Percentiles rank a stretch among this genome's conserved stretches.
Conservation (phyloP, 495 filamentous ascomycete genomes). For the Tuber umbilicatum region DNA sequence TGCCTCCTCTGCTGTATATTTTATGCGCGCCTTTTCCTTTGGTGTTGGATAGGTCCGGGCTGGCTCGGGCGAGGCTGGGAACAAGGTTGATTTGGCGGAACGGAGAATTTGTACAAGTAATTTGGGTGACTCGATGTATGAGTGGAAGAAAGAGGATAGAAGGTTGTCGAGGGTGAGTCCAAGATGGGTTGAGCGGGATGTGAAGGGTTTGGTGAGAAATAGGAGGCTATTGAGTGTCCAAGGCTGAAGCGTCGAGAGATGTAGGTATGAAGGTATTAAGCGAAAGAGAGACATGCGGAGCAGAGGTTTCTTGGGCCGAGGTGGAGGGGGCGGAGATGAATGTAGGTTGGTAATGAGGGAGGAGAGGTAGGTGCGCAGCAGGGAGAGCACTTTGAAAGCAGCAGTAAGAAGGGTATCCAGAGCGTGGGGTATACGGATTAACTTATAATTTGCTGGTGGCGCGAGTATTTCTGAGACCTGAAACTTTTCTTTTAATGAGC, state of each 20-base stretch:
- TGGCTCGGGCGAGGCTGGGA: slow-evolving; percentile 55
- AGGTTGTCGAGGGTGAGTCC: slow-evolving; percentile 53
- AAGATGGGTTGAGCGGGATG: slow-evolving; percentile 10
- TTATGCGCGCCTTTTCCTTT: slow-evolving; percentile 48
- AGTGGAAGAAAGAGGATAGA: slow-evolving; percentile 62
- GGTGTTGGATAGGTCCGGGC: slow-evolving; percentile 48
- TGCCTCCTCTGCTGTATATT: slow-evolving; percentile 51
- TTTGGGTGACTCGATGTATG: slow-evolving; percentile 58
- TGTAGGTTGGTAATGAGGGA: slow-evolving; percentile 27
- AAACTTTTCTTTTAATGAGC: not conserved
- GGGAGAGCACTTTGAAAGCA: slow-evolving; percentile 5
- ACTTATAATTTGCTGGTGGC: slow-evolving; percentile 3
- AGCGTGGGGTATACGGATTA: slow-evolving; percentile 12
- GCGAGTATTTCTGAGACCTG: slow-evolving; percentile 1
- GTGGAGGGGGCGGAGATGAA: slow-evolving; percentile 9
- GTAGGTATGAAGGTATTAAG: slow-evolving; percentile 17
- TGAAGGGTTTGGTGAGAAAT: slow-evolving; percentile 22
- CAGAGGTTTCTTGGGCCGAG: slow-evolving; percentile 16
- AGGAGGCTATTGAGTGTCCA: slow-evolving; percentile 33
- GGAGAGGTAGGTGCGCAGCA: slow-evolving; percentile 14
- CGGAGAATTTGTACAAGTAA: slow-evolving; percentile 68
- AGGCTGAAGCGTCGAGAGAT: slow-evolving; percentile 26
- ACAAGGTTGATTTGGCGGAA: slow-evolving; percentile 63
- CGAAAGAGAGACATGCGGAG: slow-evolving; percentile 30
- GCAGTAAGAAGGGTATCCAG: slow-evolving; percentile 18